Evolutionary conservation across 1,284 basidiomycete species (phyloP), one percentile per base, ranked within the genome.

Genomic region (Cryptococcus sp.): DNA sequence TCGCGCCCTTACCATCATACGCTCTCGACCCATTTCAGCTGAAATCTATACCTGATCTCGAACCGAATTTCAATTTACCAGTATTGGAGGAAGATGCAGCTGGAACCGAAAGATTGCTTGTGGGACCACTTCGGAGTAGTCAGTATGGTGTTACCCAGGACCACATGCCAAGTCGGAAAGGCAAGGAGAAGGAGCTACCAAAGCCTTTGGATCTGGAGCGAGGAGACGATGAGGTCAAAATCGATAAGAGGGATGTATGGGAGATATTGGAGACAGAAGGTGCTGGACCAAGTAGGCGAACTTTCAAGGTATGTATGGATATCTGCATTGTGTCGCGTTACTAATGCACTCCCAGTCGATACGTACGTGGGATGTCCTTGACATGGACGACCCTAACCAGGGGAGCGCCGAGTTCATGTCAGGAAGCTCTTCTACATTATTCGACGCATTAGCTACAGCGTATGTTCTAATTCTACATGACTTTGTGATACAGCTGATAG

Each of bases 41-140:
- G 8, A 50, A 11, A 42, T 42, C 36, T 33, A 31, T 52, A 15
- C 50, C 50, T 11, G 23, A 4, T 4, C 13, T 52, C 13, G 31
- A 44, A 42, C 42, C 23, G 11, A 15, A 50, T 4, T 69, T 65
- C 49, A 34, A 51, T 37, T 61, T 69, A 5, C 67, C 67, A 4
- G 38, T 44, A n/a, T 54, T 69, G 37, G 64, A 67, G 41, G 65
- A 69, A 45, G 44, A 60, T 52, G 58, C 66, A 15, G 59, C 65
- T 2, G 64, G 63, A 14, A 57, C 58, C 3, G 64, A 69, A 30
- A 52, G 67, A 8, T 51, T 69, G 15, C 44, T 69, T 14, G 57
- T 51, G 37, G 57, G 56, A 49, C 42, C 60, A 11, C 23, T 23
- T 23, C 23, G 23, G 23, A 23, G 23, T 23, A 23, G 23, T 23